Percentiles rank a stretch among this genome's conserved stretches.
Conservation (phyloP, 805 yeast genomes). For the Hanseniaspora meyeri region DNA sequence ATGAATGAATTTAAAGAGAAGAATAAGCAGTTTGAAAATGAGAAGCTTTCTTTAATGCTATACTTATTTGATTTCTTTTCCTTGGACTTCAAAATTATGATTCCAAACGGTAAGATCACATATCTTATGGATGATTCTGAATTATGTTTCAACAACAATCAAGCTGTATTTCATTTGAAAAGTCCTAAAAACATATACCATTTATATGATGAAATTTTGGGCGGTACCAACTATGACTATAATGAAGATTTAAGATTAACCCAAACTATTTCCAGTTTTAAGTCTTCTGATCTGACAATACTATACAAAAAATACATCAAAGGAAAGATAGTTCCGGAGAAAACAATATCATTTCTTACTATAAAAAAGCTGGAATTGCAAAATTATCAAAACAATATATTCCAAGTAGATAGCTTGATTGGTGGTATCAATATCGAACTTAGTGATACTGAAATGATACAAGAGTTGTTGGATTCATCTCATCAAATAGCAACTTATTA, state of each 20-base stretch:
- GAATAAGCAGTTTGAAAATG: background rate
- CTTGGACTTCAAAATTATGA: conserved; percentile 8
- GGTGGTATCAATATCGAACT: conserved; percentile 1
- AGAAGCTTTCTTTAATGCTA: background rate
- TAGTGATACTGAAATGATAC: background rate
- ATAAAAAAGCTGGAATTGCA: conserved; percentile 8
- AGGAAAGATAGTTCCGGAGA: background rate
- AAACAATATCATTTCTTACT: background rate
- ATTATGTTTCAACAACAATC: background rate
- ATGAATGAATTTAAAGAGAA: background rate
- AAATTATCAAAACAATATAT: conserved; percentile 11
- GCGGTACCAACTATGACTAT: background rate
- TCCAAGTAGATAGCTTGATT: conserved; percentile 5
- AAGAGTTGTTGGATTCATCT: background rate
- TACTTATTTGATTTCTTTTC: conserved; percentile 8
- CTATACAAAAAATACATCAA: background rate
- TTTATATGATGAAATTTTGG: conserved; percentile 11
- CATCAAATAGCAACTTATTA: background rate
- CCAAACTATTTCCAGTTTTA: conserved; percentile 7
- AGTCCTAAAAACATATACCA: conserved; percentile 8
- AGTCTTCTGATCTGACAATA: conserved; percentile 1
- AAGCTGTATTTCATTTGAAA: conserved; percentile 10
- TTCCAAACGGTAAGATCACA: conserved; percentile 9
- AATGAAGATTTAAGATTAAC: conserved; percentile 9
- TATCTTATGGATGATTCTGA: conserved; percentile 4